Conservation (phyloP, 2,329 filamentous ascomycete species). For the Trichoderma sp. region DNA sequence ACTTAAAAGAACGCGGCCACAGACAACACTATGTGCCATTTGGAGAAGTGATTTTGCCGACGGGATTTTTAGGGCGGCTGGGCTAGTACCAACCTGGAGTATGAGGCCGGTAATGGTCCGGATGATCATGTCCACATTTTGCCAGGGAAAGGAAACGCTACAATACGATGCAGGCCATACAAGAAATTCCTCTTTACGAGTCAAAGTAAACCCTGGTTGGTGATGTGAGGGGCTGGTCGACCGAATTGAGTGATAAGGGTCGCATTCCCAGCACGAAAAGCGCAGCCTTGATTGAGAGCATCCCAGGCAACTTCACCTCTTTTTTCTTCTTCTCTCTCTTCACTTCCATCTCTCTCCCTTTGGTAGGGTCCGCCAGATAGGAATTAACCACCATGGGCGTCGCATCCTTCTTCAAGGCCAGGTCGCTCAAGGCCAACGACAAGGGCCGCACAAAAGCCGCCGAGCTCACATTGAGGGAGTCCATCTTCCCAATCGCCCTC, state of each 20-base stretch:
- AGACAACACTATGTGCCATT: background rate
- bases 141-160: background rate
- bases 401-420: slow-evolving; percentile 44
- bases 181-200: background rate
- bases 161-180: slow-evolving; percentile 6
- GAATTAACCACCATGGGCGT: slow-evolving; percentile 36
- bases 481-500: slow-evolving; percentile 63
- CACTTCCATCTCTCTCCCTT: background rate
- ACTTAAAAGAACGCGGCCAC: background rate
- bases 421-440: slow-evolving; percentile 46
- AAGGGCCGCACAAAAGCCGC: slow-evolving; percentile 42
- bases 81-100: slow-evolving; percentile 13
- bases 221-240: slow-evolving; percentile 16
- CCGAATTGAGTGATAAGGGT: slow-evolving; percentile 18
- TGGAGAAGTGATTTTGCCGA: slow-evolving; percentile 9
- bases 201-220: slow-evolving; percentile 7
- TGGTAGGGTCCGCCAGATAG: background rate
- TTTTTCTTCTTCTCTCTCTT: background rate
- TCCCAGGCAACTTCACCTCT: background rate
- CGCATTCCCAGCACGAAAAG: slow-evolving; percentile 16
- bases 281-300: background rate
- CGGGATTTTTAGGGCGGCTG: background rate
- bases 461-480: slow-evolving; percentile 64
- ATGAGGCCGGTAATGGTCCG: slow-evolving; percentile 14
- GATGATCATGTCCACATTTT: slow-evolving; percentile 19